A percentile compares a stretch with the other conserved stretches of the same genome.
Evolutionary conservation across 139 green algal species (phyloP).

Genomic region (Micractinium sp.): DNA sequence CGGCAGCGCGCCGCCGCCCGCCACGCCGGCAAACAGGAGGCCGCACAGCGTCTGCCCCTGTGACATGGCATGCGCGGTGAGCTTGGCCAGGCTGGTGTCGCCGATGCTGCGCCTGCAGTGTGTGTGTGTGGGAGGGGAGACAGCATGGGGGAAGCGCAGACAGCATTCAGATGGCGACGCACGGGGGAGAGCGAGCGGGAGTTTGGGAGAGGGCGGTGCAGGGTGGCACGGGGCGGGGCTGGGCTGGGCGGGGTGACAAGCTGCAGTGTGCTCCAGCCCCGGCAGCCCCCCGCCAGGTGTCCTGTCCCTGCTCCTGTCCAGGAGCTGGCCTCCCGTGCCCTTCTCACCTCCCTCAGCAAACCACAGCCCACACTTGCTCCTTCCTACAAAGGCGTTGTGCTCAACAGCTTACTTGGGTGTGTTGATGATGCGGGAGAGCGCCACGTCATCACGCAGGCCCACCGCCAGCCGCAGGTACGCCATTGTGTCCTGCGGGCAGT

Average conservation of each 20-base stretch:
- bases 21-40: constrained; percentile 17
- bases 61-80: background rate
- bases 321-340: too few relatives aligned
- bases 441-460: constrained; percentile 54
- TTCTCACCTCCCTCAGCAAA: too few relatives aligned
- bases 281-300: too few relatives aligned
- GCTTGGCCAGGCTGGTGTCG: constrained; percentile 15
- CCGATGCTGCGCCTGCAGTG: constrained; percentile 29
- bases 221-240: too few relatives aligned
- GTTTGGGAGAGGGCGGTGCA: too few relatives aligned
- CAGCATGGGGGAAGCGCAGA: too few relatives aligned
- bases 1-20: background rate
- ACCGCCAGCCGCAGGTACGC: constrained; percentile 64
- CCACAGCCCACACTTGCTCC: too few relatives aligned
- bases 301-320: too few relatives aligned
- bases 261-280: too few relatives aligned
- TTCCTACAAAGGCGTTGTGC: too few relatives aligned
- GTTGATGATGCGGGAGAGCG: constrained; percentile 67
- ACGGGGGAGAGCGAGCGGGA: too few relatives aligned
- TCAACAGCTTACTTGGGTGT: constrained; percentile 36
- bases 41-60: background rate
- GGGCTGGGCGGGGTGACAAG: too few relatives aligned
- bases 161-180: background rate
- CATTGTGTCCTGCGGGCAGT: constrained; percentile 49
- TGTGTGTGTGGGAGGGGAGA: background rate